Base-by-base conservation (phyloP, 2,329 filamentous ascomycete genomes). In the Emericellopsis cladophorae region DNA sequence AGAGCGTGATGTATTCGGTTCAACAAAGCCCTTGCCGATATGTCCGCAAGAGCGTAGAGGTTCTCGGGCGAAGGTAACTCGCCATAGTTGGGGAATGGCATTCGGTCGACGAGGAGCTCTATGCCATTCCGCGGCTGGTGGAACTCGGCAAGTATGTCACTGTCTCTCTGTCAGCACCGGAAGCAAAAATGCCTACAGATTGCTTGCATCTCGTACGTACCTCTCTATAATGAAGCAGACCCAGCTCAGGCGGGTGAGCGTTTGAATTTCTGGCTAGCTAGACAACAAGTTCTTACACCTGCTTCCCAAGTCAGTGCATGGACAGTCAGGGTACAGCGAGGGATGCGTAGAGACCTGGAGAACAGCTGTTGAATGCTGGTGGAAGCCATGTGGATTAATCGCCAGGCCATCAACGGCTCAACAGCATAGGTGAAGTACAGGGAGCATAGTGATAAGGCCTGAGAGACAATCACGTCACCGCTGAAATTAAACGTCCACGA, bases 61-160 rank as follows among this genome's bases (percentile, higher is more conserved):
- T 46, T 42, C 21, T 51, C 46, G 11, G 42, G 39, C 12, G 42
- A 42, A 12, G 43, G 41, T 21, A 29, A 39, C 5, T 48, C 43
- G n/a, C 45, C 45, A 33, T 48, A 51, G 18, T 46, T 43, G 12
- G 51, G 51, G 26, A 52, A 51, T 4, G 44, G 45, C 48, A 53
- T 51, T 4, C 48, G 42, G 23, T 53, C 51, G 31, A 53, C 46
- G 26, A 50, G 39, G 7, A 51, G 41, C 35, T 53, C 51, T 31
- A 53, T 53, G 11, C 51, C 51, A 39, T 49, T 53, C 35, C 51
- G 42, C 7, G 46, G 50, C 36, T 46, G 49, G 18, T 53, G 51
- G 24, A 50, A 52, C 23, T 53, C 48, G 5, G 51, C 48, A 5
- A 53, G 40, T 14, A 47, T 44, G 34, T 53, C 51, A 39, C 50